Base-by-base conservation (phyloP, 108 stramenopile genomes). In the Skeletonema potamos region DNA sequence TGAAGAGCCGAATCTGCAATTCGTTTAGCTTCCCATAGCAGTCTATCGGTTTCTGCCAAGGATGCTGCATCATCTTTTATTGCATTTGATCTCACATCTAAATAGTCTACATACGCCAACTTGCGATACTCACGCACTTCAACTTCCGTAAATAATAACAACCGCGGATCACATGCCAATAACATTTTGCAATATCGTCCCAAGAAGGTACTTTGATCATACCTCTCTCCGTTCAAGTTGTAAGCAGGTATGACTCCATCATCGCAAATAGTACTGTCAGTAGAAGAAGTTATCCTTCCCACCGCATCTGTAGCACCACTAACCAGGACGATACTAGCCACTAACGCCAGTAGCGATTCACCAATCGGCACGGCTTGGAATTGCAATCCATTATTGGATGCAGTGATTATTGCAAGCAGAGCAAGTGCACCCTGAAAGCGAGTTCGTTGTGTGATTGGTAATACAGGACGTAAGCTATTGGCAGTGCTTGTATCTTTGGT, bases 151-250 rank as follows among this genome's bases (percentile, higher is more conserved):
- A 84, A 84, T 0, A 86, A 18, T 4, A 88, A 65, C 20, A 88
- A 55, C 15, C 69, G 48, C 18, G 87, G 87, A 79, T 88, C 87
- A 58, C 87, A 88, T 7, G 85, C 85, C 61, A 88, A 69, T 7
- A 86, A 30, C 87, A 88, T 88, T 20, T 77, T 61, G 27, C 70
- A 70, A 60, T 84, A 88, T 20, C 87, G 85, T 26, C 87, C 87
- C 10, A 34, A 15, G 33, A 88, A 88, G 13, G 66, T 69, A 36
- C 46, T 51, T 46, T 81, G 79, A 48, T 74, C 66, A 54, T 73
- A 88, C 3, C 87, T 60, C 26, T 84, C 77, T 6, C 71, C 56
- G 7, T 66, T 58, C 1, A 6, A 6, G 22, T 51, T 51, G 22
- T 51, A 51, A 1, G 48, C 22, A 6, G 48, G 48, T 51, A 51